phyloP scores from a whole-genome alignment of 148 eudicot genomes.

The Rheum nobile region DNA sequence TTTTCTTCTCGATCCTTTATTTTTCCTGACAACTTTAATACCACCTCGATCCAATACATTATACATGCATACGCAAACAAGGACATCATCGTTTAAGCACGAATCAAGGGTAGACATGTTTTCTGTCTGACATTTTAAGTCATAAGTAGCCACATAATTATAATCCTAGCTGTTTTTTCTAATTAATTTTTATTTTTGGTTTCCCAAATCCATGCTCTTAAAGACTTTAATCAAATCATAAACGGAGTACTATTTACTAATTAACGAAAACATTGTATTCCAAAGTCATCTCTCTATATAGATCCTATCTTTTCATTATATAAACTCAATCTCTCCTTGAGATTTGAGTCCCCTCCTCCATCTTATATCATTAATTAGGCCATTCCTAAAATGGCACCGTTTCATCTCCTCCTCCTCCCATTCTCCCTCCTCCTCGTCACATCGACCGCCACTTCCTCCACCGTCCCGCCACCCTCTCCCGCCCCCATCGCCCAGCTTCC shows the following conservation, averaged over 20 bases:
- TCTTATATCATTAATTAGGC: neutral
- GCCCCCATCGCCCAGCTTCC: neutral
- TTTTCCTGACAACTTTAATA: neutral
- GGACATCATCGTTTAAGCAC: neutral
- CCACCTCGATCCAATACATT: neutral
- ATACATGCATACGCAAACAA: neutral
- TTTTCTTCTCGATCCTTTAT: neutral
- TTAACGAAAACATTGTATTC: neutral
- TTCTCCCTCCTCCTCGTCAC: constrained; percentile 2
- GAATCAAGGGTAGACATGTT: neutral
- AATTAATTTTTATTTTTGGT: neutral
- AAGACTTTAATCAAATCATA: neutral
- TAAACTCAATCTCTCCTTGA: neutral
- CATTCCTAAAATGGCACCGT: neutral
- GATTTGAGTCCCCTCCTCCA: neutral
- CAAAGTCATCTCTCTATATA: neutral
- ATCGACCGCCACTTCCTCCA: neutral
- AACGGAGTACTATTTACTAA: neutral
- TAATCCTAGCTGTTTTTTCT: neutral
- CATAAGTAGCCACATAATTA: neutral
- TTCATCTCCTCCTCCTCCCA: neutral
- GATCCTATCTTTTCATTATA: neutral
- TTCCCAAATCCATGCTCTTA: neutral
- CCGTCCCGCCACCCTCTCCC: neutral
- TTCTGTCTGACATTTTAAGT: neutral